Evolutionary conservation across 805 yeast species (phyloP).

Genomic region (Saccharomycopsis amapae): DNA sequence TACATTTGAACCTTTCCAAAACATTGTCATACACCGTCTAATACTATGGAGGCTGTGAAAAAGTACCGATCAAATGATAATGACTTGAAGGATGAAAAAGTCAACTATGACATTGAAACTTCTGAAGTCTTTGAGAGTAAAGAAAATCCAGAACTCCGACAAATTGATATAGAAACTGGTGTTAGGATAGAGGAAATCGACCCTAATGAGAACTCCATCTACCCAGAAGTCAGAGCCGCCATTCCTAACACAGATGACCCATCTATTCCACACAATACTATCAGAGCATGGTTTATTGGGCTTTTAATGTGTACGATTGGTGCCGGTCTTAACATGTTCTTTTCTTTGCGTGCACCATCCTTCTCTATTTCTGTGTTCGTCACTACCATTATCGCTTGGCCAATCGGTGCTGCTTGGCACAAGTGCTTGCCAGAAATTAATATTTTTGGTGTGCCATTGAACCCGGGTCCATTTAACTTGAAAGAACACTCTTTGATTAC

Average conservation of each 20-base stretch:
- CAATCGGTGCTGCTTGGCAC: conserved; percentile 40
- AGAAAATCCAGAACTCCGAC: too few relatives aligned
- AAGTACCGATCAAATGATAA: too few relatives aligned
- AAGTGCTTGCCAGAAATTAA: conserved; percentile 27
- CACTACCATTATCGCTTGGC: conserved; percentile 48
- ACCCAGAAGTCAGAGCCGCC: conserved; percentile 53
- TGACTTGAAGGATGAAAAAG: too few relatives aligned
- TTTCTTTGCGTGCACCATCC: conserved; percentile 46
- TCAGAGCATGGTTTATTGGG: conserved; percentile 49
- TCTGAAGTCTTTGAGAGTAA: too few relatives aligned
- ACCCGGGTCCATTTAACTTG: conserved; percentile 56
- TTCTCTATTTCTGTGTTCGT: conserved; percentile 44
- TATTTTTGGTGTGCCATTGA: conserved; percentile 32
- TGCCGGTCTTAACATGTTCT: conserved; percentile 50
- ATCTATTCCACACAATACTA: conserved; percentile 40
- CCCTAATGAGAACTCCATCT: conserved; percentile 36
- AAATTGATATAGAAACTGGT: too few relatives aligned
- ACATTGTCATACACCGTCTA: too few relatives aligned
- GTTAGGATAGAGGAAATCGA: too few relatives aligned
- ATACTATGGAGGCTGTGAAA: too few relatives aligned
- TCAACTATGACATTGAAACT: too few relatives aligned
- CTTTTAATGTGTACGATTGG: conserved; percentile 45
- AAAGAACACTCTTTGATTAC: conserved; percentile 58
- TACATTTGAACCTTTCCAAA: too few relatives aligned
- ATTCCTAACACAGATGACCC: conserved; percentile 46